These are phyloP conservation scores for Zizania palustris DNA, from an alignment of 202 grass and related monocot species.

Conservation along the genomic window DNA sequence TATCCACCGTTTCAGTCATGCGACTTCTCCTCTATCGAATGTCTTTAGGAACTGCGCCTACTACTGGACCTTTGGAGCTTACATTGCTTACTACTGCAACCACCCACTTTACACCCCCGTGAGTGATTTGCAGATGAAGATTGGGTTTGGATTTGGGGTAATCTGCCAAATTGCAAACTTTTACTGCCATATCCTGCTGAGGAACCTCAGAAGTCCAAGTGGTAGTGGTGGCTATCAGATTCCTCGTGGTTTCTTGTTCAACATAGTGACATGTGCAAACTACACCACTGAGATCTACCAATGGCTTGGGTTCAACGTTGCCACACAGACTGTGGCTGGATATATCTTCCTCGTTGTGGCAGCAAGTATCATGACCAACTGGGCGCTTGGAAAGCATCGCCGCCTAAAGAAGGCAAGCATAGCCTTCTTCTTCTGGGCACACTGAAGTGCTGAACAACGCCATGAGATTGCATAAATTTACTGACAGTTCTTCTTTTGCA, in stretches of 20 bases:
- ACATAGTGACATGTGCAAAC: constrained; percentile 90
- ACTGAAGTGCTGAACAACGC: not conserved
- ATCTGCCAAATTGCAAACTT: constrained; percentile 87
- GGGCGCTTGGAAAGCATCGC: constrained; percentile 80
- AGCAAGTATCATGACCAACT: constrained; percentile 88
- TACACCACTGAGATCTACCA: constrained; percentile 98
- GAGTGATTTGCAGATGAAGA: constrained; percentile 76
- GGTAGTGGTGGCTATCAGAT: constrained; percentile 89
- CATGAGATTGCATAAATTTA: not conserved
- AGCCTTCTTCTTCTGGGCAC: not conserved
- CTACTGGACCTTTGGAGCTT: constrained; percentile 95
- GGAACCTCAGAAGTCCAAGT: constrained; percentile 79
- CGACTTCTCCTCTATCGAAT: constrained; percentile 84
- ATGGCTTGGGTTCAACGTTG: constrained; percentile 88
- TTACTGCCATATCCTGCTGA: constrained; percentile 86
- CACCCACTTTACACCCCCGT: constrained; percentile 86
- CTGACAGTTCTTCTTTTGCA: constrained; percentile 52
- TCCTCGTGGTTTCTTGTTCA: constrained; percentile 86
- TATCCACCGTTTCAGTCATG: constrained; percentile 93
- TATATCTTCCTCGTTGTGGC: constrained; percentile 79
- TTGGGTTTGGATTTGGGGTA: constrained; percentile 78
- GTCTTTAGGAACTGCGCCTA: constrained; percentile 92
- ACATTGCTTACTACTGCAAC: constrained; percentile 93
- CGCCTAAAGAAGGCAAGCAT: constrained; percentile 79
- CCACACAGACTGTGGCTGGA: constrained; percentile 83